phyloP scores from a whole-genome alignment of 495 filamentous ascomycete genomes.

The Penicillium fimorum region DNA sequence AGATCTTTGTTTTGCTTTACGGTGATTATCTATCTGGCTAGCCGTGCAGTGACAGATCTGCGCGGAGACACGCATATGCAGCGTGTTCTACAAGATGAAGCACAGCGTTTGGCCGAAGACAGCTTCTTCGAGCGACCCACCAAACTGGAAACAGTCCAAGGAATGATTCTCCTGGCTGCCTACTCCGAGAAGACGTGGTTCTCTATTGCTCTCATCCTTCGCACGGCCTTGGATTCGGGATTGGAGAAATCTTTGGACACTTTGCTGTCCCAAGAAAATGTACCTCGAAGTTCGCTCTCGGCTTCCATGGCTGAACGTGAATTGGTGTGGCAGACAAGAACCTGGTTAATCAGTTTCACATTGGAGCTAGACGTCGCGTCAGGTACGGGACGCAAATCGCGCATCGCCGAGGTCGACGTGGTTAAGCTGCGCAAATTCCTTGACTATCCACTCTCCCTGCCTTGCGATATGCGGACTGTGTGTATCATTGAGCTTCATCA shows the following conservation, averaged over 20 bases:
- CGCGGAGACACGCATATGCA: constrained; percentile 42
- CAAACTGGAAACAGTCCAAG: constrained; percentile 44
- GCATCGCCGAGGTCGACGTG: constrained; percentile 41
- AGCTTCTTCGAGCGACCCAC: constrained; percentile 46
- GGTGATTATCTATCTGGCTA: constrained; percentile 44
- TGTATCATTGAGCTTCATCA: constrained; percentile 46
- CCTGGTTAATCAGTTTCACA: constrained; percentile 45
- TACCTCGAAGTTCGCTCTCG: constrained; percentile 40
- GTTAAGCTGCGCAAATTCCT: constrained; percentile 40
- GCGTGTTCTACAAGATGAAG: constrained; percentile 45
- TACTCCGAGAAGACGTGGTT: constrained; percentile 50
- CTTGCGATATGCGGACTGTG: constrained; percentile 43
- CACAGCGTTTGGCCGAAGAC: constrained; percentile 43
- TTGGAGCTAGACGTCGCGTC: constrained; percentile 45
- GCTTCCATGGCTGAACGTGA: constrained; percentile 42
- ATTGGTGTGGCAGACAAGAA: constrained; percentile 43
- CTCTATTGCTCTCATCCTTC: constrained; percentile 43
- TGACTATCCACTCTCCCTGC: constrained; percentile 44
- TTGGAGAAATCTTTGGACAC: constrained; percentile 44
- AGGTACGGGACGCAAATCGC: constrained; percentile 44
- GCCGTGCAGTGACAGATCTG: constrained; percentile 38
- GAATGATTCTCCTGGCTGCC: constrained; percentile 44
- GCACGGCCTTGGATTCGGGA: constrained; percentile 43
- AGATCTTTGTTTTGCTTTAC: constrained; percentile 46
- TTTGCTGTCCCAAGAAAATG: constrained; percentile 34